These are phyloP conservation scores for Candida stauntonica DNA, from an alignment of 805 yeast species.

Conservation along the genomic window DNA sequence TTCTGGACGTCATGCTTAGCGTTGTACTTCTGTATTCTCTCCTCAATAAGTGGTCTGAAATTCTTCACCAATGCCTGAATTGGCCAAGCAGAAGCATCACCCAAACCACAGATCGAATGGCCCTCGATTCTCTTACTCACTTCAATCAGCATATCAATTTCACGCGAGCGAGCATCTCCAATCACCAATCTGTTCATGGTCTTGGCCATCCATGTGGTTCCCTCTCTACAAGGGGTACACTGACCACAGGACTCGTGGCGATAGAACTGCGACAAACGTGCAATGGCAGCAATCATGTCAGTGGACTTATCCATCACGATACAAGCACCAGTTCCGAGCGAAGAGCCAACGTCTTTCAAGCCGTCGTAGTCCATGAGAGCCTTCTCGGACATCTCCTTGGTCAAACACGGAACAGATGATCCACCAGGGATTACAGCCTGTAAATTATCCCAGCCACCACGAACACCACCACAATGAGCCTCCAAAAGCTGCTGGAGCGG, in stretches of 20 bases:
- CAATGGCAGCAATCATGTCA: slow-evolving; percentile 81
- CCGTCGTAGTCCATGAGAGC: slow-evolving; percentile 88
- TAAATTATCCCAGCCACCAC: slow-evolving; percentile 91
- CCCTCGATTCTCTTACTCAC: slow-evolving; percentile 86
- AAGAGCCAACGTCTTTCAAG: slow-evolving; percentile 77
- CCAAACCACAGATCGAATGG: slow-evolving; percentile 88
- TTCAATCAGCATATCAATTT: slow-evolving; percentile 81
- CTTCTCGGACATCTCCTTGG: slow-evolving; percentile 59
- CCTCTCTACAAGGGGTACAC: slow-evolving; percentile 94
- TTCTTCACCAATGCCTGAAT: slow-evolving; percentile 83
- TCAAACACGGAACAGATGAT: slow-evolving; percentile 78
- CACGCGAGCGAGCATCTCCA: slow-evolving; percentile 78
- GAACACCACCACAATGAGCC: slow-evolving; percentile 86
- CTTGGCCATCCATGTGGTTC: slow-evolving; percentile 79
- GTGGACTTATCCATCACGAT: slow-evolving; percentile 87
- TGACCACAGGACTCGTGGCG: slow-evolving; percentile 94
- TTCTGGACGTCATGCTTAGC: slow-evolving; percentile 38
- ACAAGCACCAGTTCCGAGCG: slow-evolving; percentile 90
- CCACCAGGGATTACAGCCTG: slow-evolving; percentile 90
- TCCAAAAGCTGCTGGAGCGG: slow-evolving; percentile 79
- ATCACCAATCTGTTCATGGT: slow-evolving; percentile 77
- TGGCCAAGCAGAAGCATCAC: slow-evolving; percentile 95
- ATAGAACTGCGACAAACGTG: slow-evolving; percentile 78
- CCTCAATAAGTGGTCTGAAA: slow-evolving; percentile 78
- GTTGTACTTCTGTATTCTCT: slow-evolving; percentile 64